These are phyloP conservation scores for Beauveria caledonica DNA, from an alignment of 2,329 filamentous ascomycete species.

Conservation along the genomic window DNA sequence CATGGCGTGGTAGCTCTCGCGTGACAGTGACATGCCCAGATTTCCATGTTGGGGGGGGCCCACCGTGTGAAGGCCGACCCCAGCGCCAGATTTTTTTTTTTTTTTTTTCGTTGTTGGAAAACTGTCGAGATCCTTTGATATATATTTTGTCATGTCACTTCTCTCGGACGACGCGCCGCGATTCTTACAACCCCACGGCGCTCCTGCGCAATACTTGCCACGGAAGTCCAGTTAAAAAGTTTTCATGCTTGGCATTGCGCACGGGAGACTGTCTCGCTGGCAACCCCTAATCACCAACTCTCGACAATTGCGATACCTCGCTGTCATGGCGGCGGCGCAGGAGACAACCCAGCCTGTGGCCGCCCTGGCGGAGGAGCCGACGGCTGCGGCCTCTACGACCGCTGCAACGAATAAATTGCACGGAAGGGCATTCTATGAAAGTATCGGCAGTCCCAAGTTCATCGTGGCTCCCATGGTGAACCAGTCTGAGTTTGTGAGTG, in stretches of 20 bases:
- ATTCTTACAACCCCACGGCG: background rate
- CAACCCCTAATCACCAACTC: background rate
- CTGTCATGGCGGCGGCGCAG: conserved; percentile 24
- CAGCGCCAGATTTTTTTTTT: background rate
- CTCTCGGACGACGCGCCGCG: background rate
- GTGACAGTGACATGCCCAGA: background rate
- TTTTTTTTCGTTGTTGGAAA: background rate
- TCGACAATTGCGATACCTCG: conserved; percentile 11
- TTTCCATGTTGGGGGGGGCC: background rate
- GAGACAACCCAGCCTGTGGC: background rate
- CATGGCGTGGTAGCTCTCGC: too few relatives aligned
- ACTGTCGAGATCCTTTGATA: background rate
- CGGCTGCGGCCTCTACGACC: conserved; percentile 14
- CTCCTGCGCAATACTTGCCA: too few relatives aligned
- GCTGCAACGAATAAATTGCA: conserved; percentile 52
- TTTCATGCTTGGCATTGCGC: background rate
- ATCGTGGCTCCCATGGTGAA: conserved; percentile 97
- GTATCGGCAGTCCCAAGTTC: conserved; percentile 82
- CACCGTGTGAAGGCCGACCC: background rate
- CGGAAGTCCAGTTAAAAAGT: background rate
- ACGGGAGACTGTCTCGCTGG: background rate
- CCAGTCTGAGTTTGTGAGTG: conserved; percentile 86
- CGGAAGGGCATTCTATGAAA: conserved; percentile 89
- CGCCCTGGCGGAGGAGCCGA: background rate
- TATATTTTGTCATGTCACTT: background rate